Percentiles rank a stretch among this genome's conserved stretches.
Conservation (phyloP, 192 early-diverging fungal species). For the Rhizophagus prolifer region DNA sequence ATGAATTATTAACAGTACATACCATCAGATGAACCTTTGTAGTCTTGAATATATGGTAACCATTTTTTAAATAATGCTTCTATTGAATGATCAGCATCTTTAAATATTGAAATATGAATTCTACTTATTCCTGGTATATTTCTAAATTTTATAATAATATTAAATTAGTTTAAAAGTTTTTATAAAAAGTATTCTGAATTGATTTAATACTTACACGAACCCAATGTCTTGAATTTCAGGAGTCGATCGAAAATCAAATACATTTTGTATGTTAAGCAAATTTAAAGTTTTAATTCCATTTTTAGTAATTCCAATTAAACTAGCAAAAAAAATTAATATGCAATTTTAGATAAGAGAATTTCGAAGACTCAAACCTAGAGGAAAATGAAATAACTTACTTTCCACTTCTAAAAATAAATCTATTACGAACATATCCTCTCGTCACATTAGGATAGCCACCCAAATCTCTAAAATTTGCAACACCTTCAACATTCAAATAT, state of each 20-base stretch:
- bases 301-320: constrained; percentile 1
- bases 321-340: background rate
- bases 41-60: background rate
- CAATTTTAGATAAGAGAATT: background rate
- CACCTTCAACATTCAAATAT: constrained; percentile 44
- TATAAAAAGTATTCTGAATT: background rate
- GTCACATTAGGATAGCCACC: constrained; percentile 41
- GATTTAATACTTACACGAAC: constrained; percentile 31
- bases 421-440: constrained; percentile 35
- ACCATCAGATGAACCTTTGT: background rate
- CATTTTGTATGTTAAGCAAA: constrained; percentile 46
- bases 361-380: background rate
- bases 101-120: constrained; percentile 49
- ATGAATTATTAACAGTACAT: background rate
- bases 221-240: constrained; percentile 50
- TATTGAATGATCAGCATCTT: constrained; percentile 45
- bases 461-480: constrained; percentile 48
- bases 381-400: constrained; percentile 33
- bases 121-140: background rate
- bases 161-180: background rate
- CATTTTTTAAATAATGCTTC: constrained; percentile 35
- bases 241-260: constrained; percentile 57
- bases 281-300: constrained; percentile 45
- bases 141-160: background rate
- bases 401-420: constrained; percentile 44